Evolutionary conservation across 805 yeast species (phyloP).

Genomic region (Vanderwaltozyma tropicalis): DNA sequence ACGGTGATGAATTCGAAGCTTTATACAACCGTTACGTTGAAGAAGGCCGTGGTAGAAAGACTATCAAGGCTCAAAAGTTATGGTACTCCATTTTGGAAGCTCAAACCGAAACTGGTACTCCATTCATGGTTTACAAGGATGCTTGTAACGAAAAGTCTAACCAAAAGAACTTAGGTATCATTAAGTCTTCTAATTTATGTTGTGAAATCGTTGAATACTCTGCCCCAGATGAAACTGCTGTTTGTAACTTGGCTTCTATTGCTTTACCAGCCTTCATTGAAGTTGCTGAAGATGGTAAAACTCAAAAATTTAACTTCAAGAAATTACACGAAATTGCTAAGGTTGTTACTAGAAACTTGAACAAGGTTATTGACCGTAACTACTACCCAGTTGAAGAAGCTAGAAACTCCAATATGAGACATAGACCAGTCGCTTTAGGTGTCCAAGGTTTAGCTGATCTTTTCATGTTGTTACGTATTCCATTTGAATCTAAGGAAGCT

Average conservation of each 20-base stretch:
- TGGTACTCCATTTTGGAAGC: conserved; percentile 84
- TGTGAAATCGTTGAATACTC: conserved; percentile 90
- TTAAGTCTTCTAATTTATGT: conserved; percentile 86
- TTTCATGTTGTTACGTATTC: conserved; percentile 64
- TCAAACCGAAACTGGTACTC: conserved; percentile 93
- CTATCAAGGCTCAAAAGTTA: conserved; percentile 75
- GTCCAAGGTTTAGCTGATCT: conserved; percentile 95
- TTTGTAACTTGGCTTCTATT: conserved; percentile 84
- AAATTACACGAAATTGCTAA: conserved; percentile 66
- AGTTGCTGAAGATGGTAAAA: conserved; percentile 32
- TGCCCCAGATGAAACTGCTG: conserved; percentile 81
- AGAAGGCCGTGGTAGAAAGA: conserved; percentile 42
- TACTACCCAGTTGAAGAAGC: conserved; percentile 76
- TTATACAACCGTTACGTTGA: conserved; percentile 62
- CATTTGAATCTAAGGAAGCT: conserved; percentile 85
- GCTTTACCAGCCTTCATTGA: conserved; percentile 72
- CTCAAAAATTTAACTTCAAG: conserved; percentile 52
- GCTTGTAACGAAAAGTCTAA: conserved; percentile 78
- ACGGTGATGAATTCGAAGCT: conserved; percentile 69
- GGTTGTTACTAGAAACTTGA: conserved; percentile 65
- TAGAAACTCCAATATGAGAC: conserved; percentile 55
- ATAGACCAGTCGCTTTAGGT: conserved; percentile 89
- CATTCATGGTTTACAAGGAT: conserved; percentile 87
- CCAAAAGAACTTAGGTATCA: conserved; percentile 82
- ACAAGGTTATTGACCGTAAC: conserved; percentile 73